These are phyloP conservation scores for Fusarium mexicanum DNA, from an alignment of 2,329 filamentous ascomycete species.

Conservation along the genomic window DNA sequence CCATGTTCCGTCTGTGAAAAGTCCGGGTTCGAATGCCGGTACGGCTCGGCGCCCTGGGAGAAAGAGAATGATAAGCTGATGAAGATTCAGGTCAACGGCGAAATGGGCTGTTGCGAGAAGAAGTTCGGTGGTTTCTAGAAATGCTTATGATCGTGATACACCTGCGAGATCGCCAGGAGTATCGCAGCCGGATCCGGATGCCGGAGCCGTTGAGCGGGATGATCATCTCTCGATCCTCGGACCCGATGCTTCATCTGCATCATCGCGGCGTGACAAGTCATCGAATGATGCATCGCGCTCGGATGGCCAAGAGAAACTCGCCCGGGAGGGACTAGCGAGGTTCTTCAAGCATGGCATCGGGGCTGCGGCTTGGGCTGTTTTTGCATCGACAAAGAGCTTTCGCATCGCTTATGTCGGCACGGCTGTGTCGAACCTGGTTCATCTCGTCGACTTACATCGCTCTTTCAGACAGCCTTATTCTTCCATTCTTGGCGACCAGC, in stretches of 20 bases:
- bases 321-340: conserved; percentile 34
- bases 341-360: conserved; percentile 42
- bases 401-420: conserved; percentile 42
- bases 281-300: conserved; percentile 2
- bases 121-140: conserved; percentile 17
- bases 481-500: not conserved
- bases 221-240: conserved; percentile 1
- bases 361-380: conserved; percentile 40
- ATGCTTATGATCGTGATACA: not conserved
- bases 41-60: conserved; percentile 9
- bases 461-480: conserved; percentile 39
- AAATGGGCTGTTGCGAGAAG: conserved; percentile 36
- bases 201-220: conserved; percentile 20
- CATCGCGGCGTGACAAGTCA: not conserved
- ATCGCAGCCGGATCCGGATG: conserved; percentile 13
- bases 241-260: not conserved
- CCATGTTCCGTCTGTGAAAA: conserved; percentile 41
- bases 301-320: conserved; percentile 36
- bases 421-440: conserved; percentile 39
- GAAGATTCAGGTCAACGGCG: conserved; percentile 25
- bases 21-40: conserved; percentile 40
- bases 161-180: not conserved
- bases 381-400: conserved; percentile 38
- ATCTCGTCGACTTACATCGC: conserved; percentile 36
- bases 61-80: not conserved